A percentile compares a stretch with the other conserved stretches of the same genome.
phyloP scores from a whole-genome alignment of 257 asterid genomes.

The Nicotiana undulata region DNA sequence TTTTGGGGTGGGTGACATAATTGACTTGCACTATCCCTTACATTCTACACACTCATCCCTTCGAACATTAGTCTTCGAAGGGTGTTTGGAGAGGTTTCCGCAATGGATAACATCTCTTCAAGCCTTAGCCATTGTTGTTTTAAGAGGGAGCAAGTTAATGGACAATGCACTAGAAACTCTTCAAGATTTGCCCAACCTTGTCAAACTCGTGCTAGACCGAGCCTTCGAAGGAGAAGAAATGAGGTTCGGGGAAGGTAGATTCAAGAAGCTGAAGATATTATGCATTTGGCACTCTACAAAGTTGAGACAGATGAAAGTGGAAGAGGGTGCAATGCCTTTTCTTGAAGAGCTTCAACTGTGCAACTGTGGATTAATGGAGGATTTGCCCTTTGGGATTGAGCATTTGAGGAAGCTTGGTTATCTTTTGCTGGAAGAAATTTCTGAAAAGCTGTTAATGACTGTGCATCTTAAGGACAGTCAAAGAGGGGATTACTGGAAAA shows the following conservation, averaged over 20 bases:
- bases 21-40: conserved; percentile 3
- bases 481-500: neutral
- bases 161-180: conserved; percentile 17
- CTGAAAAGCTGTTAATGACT: neutral
- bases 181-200: conserved; percentile 23
- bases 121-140: conserved; percentile 3
- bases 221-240: conserved; percentile 24
- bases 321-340: conserved; percentile 22
- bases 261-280: conserved; percentile 21
- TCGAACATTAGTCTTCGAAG: neutral
- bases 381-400: neutral
- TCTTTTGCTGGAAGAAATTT: neutral
- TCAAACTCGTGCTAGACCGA: neutral
- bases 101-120: conserved; percentile 18
- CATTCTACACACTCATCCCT: conserved; percentile 5
- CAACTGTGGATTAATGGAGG: neutral
- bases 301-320: conserved; percentile 17
- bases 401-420: neutral
- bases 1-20: neutral
- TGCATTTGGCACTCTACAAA: conserved; percentile 1
- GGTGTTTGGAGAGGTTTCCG: conserved; percentile 15
- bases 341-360: conserved; percentile 6
- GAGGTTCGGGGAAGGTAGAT: conserved; percentile 23
- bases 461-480: neutral
- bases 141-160: conserved; percentile 3